Evolutionary conservation across 169 alveolate genomes (phyloP), one percentile per base, ranked within the genome.

Genomic region (Perkinsus olseni): DNA sequence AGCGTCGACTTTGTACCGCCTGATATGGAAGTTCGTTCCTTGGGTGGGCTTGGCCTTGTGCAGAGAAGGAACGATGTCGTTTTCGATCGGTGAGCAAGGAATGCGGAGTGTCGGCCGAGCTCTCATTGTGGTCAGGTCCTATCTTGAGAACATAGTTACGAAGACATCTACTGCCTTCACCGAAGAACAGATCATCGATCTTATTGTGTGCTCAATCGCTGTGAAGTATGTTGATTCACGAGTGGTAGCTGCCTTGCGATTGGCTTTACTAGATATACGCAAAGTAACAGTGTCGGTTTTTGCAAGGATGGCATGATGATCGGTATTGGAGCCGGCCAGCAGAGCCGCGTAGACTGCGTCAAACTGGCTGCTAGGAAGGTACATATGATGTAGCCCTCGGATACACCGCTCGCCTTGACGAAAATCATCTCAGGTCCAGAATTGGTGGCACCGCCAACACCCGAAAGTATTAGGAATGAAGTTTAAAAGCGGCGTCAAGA

Each of bases 321-420:
- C 48, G 96, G 96, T 34, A 95, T 94, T 34, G 96, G 96, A n/a
- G 96, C 96, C 11, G 96, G 96, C 37, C 93, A 93, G 93, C 95
- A 94, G 91, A 74, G 94, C 92, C 92, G 96, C 10, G 96, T 94
- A 17, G 96, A 94, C 93, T 94, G 96, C 92, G 96, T 94, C 38
- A 94, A 94, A 93, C 93, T 94, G 36, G 96, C 96, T n/a, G 96
- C 95, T 17, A 91, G 95, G 51, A 93, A 93, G 92, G 95, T 39
- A 0, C 24, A 36, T 28, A 93, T 94, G 38, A 93, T 91, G 3
- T 38, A 91, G 17, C 39, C 91, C 39, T 38, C n/a, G n/a, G n/a
- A 21, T 31, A 4, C 91, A 21, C 91, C 36, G 38, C 91, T 48
- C 92, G 94, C n/a, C n/a, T 74, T 91, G 93, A 38, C 90, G 91